Base-by-base conservation (phyloP, 2,329 filamentous ascomycete species). In the Apiospora aurea region DNA sequence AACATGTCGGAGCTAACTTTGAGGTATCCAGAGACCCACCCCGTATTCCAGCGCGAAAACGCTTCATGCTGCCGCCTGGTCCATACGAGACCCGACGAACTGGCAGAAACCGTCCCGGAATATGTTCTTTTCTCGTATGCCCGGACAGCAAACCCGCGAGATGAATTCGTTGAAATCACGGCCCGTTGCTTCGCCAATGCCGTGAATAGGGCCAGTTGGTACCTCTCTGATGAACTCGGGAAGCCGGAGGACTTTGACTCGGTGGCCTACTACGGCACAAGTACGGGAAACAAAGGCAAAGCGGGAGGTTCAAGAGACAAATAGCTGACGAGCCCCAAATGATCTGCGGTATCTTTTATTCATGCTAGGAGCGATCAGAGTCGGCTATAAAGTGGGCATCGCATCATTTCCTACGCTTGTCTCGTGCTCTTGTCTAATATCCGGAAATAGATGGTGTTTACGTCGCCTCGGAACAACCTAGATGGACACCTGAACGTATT, bases 121-220 rank as follows among this genome's bases (percentile, higher is more conserved):
- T 74, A 75, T 64, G 61, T 72, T n/a, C 70, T 76, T n/a, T 77
- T 76, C 71, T 70, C 75, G 38, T 75, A 67, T 61, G 71, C 74
- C 18, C 74, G 72, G 66, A 73, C 75, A 14, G 69, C 73, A 24
- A 72, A 64, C 18, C 70, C 71, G 4, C 73, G 71, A 51, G 74
- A 75, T 73, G 75, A 73, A 16, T 76, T 77, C 21, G 57, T 74
- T n/a, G 73, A 75, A 47, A 73, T 77, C 16, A 69, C 75, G n/a
- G 69, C 73, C 2, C 71, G 69, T 34, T 57, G 47, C 6, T 77
- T 76, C 68, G 75, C 75, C 41, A 75, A 76, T 71, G 75, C 71
- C 1, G 67, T 77, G 34, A 75, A 77, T 61, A 70, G 73, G 69
- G 72, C 72, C 41, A 70, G 70, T 49, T 76, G 75, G 75, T 77